These are phyloP conservation scores for Arthrobotrys sinensis DNA, from an alignment of 2,329 filamentous ascomycete genomes.

Conservation along the genomic window DNA sequence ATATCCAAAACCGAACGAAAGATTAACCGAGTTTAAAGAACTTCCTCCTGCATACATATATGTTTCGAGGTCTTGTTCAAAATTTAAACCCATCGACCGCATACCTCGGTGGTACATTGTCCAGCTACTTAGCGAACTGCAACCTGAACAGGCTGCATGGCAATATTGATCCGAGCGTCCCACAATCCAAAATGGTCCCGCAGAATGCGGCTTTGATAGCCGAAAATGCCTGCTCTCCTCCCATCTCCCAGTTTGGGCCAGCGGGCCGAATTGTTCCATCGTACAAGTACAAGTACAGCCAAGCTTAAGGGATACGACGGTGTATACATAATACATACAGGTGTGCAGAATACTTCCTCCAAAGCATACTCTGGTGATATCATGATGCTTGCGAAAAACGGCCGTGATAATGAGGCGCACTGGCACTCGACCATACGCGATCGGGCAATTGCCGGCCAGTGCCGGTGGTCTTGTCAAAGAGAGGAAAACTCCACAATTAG, in stretches of 20 bases:
- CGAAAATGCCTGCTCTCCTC: constrained; percentile 33
- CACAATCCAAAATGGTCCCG: neutral
- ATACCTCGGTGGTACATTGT: neutral
- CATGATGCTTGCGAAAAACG: too few relatives aligned
- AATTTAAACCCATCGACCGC: too few relatives aligned
- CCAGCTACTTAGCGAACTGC: neutral
- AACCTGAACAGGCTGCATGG: neutral
- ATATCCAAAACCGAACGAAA: too few relatives aligned
- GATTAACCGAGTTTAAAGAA: too few relatives aligned
- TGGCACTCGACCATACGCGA: constrained; percentile 14
- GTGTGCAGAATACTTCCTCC: too few relatives aligned
- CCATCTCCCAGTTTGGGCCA: constrained; percentile 2
- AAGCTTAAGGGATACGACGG: too few relatives aligned
- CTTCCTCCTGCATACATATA: too few relatives aligned
- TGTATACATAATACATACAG: too few relatives aligned
- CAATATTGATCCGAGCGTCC: too few relatives aligned
- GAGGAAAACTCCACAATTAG: neutral
- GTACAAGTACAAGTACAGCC: too few relatives aligned
- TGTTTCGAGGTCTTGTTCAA: too few relatives aligned
- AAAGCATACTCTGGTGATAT: too few relatives aligned
- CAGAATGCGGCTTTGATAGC: constrained; percentile 22
- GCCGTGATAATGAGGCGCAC: neutral
- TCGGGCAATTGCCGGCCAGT: constrained; percentile 29
- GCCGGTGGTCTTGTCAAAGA: neutral
- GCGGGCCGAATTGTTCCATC: neutral